Evolutionary conservation across 2,329 filamentous ascomycete genomes (phyloP).

Genomic region (Cladophialophora exuberans): DNA sequence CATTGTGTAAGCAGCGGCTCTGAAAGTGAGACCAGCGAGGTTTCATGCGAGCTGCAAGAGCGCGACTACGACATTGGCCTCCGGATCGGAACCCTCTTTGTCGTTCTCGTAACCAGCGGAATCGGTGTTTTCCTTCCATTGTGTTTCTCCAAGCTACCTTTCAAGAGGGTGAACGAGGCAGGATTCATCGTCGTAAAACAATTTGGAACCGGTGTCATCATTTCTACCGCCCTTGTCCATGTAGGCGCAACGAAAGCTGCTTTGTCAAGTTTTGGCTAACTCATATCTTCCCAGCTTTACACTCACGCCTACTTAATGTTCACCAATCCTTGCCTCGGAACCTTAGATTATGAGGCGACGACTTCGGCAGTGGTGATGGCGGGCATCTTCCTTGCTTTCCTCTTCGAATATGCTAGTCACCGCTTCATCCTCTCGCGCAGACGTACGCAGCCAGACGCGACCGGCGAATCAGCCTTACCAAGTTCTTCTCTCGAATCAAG

Average conservation of each 20-base stretch:
- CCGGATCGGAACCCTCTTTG: constrained; percentile 72
- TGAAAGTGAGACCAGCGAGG: constrained; percentile 41
- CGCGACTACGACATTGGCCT: constrained; percentile 67
- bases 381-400: constrained; percentile 72
- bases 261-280: no score
- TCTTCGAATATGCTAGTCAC: constrained; percentile 69
- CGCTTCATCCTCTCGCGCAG: constrained; percentile 53
- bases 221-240: constrained; percentile 46
- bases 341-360: constrained; percentile 68
- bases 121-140: constrained; percentile 72
- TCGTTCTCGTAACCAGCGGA: constrained; percentile 68
- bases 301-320: constrained; percentile 77
- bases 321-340: constrained; percentile 67
- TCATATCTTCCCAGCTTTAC: constrained; percentile 65
- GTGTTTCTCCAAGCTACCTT: constrained; percentile 61
- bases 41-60: constrained; percentile 40
- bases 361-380: constrained; percentile 74
- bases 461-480: neutral
- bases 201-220: constrained; percentile 46
- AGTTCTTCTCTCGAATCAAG: constrained; percentile 13
- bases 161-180: constrained; percentile 51
- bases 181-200: constrained; percentile 70
- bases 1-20: constrained; percentile 50
- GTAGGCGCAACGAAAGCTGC: constrained; percentile 32
- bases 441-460: neutral